Evolutionary conservation across 1,284 basidiomycete genomes (phyloP).

Genomic region (Ceratobasidium sp.): DNA sequence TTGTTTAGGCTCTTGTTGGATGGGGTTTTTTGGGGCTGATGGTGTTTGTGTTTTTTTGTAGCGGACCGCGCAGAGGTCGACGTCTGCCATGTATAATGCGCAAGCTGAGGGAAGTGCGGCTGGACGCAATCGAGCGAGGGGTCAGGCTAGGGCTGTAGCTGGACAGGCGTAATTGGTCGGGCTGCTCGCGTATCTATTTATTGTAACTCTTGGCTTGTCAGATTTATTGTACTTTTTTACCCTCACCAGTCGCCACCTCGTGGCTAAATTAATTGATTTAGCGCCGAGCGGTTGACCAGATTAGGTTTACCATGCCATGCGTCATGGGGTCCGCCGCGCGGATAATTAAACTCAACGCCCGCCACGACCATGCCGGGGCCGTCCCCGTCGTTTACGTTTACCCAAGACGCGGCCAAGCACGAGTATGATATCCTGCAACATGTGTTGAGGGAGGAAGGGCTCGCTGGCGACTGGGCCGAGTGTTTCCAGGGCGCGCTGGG

Average conservation of each 20-base stretch:
- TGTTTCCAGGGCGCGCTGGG: slow-evolving; percentile 37
- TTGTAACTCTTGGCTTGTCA: neutral
- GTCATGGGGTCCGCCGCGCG: slow-evolving; percentile 15
- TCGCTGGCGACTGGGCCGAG: slow-evolving; percentile 32
- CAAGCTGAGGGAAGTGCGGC: slow-evolving; percentile 1
- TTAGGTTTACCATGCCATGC: slow-evolving; percentile 6
- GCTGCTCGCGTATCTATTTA: slow-evolving; percentile 3
- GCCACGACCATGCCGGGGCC: slow-evolving; percentile 16
- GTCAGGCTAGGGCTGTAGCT: neutral
- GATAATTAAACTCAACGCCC: slow-evolving; percentile 13
- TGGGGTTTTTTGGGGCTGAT: neutral
- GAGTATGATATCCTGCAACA: slow-evolving; percentile 28
- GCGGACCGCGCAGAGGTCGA: slow-evolving; percentile 37
- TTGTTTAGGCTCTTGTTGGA: neutral
- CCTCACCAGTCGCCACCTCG: neutral
- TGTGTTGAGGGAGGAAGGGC: slow-evolving; percentile 33
- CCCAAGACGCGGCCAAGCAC: slow-evolving; percentile 36
- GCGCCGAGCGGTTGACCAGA: slow-evolving; percentile 1
- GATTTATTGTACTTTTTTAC: neutral
- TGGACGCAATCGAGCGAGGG: neutral
- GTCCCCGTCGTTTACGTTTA: slow-evolving; percentile 21
- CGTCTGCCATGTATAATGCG: slow-evolving; percentile 23
- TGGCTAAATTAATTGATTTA: neutral
- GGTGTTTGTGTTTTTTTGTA: neutral
- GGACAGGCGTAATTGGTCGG: slow-evolving; percentile 8